Evolutionary conservation across 2,329 filamentous ascomycete species (phyloP), one percentile per base, ranked within the genome.

Genomic region (Colletotrichum cuscutae): DNA sequence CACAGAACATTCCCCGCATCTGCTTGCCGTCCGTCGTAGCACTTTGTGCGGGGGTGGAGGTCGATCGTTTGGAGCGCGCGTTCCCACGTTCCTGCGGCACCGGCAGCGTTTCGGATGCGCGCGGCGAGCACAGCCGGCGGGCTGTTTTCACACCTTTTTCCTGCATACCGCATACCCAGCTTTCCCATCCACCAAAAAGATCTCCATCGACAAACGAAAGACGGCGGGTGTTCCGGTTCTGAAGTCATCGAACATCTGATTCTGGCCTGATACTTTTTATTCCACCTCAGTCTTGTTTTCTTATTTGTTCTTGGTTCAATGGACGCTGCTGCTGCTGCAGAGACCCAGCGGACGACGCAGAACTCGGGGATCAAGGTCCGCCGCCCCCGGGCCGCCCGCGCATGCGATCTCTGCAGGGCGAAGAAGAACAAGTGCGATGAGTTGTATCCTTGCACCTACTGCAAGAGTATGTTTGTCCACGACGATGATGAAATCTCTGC

Each of bases 371-470:
- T 68, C 72, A 74, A 74, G 63, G 72, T 71, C 54, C 63, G 72
- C 2, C 68, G 72, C 7, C 72, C 72, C 24, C 64, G 72, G 53
- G 72, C 72, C 22, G 72, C 72, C 32, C 42, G 72, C 46, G 68
- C 68, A 13, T 71, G 68, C 64, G 68, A 71, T 42, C 68, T 71
- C 35, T 71, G 68, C 57, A 46, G 68, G 35, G 64, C 64, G 12
- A 71, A 71, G 35, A 71, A 71, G 64, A 71, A 71, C 68, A 71
- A 71, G 52, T 71, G 68, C 68, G 68, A 71, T 32, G 72, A 74
- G 46, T 57, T 77, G 49, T 76, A 76, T 59, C 76, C 76, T 30
- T 86, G 84, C 75, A 80, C 79, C 11, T 83, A 85, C 68, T 86
- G 84, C 77, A 82, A 80, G 75, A 84, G 84, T 85, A 76, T 73